Conservation (phyloP, 345 rosid species). For the Salix arbutifolia region DNA sequence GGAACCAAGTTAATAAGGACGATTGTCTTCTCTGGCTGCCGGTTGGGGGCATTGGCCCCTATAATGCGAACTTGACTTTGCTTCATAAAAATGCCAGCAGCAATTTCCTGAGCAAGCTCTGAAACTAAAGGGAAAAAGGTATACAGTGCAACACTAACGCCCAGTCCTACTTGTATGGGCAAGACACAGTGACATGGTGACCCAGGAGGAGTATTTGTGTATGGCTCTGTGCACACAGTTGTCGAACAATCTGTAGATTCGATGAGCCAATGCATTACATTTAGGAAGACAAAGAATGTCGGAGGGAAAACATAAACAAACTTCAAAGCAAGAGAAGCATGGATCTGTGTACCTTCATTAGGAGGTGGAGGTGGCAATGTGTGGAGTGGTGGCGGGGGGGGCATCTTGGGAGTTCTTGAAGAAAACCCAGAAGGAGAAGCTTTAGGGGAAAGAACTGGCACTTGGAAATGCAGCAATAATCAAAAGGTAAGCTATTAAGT, state of each 20-base stretch:
- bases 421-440: conserved; percentile 41
- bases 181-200: conserved; percentile 89
- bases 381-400: conserved; percentile 53
- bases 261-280: conserved; percentile 20
- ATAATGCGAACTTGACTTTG: conserved; percentile 93
- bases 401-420: conserved; percentile 51
- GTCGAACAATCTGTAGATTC: conserved; percentile 65
- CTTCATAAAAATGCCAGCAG: conserved; percentile 85
- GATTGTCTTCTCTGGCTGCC: conserved; percentile 75
- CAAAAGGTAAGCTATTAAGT: conserved; percentile 27
- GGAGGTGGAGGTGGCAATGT: conserved; percentile 96
- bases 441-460: conserved; percentile 37
- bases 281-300: neutral
- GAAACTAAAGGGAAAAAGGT: conserved; percentile 95
- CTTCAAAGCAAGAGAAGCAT: conserved; percentile 1
- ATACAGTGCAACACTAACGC: conserved; percentile 72
- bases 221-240: conserved; percentile 70
- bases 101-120: conserved; percentile 73
- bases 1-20: conserved; percentile 91
- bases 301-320: conserved; percentile 4
- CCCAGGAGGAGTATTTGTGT: conserved; percentile 88
- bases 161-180: conserved; percentile 90
- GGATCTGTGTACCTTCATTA: conserved; percentile 56
- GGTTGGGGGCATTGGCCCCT: conserved; percentile 87
- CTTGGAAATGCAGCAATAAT: conserved; percentile 39